These are phyloP conservation scores for Talaromyces sp. DNA, from an alignment of 2,329 filamentous ascomycete genomes.

Conservation along the genomic window DNA sequence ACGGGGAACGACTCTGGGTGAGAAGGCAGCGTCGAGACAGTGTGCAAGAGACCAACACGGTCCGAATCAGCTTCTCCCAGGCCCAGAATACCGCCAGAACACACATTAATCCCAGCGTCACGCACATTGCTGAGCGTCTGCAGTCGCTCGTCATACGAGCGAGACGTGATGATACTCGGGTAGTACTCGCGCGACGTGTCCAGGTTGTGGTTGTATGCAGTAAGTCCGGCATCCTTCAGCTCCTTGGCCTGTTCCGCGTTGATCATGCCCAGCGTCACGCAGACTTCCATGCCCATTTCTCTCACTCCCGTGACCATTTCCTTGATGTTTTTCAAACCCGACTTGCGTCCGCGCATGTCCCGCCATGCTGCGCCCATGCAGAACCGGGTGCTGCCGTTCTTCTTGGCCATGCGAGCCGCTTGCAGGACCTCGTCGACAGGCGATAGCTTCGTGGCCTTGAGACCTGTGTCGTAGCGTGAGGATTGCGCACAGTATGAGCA, in stretches of 20 bases:
- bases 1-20: slow-evolving; percentile 91
- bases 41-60: slow-evolving; percentile 76
- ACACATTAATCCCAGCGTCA: slow-evolving; percentile 82
- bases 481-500: slow-evolving; percentile 89
- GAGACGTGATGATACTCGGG: slow-evolving; percentile 76
- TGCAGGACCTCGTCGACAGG: slow-evolving; percentile 74
- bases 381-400: slow-evolving; percentile 82
- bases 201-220: slow-evolving; percentile 91
- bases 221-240: slow-evolving; percentile 76
- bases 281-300: slow-evolving; percentile 79
- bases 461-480: slow-evolving; percentile 66
- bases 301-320: slow-evolving; percentile 79
- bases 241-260: slow-evolving; percentile 73
- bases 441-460: slow-evolving; percentile 71
- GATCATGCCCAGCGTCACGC: slow-evolving; percentile 93
- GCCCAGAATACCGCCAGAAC: slow-evolving; percentile 81
- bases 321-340: slow-evolving; percentile 74
- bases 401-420: slow-evolving; percentile 69
- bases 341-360: slow-evolving; percentile 88
- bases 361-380: slow-evolving; percentile 95
- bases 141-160: slow-evolving; percentile 80
- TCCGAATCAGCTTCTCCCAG: slow-evolving; percentile 74
- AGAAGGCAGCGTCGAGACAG: slow-evolving; percentile 69
- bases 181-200: slow-evolving; percentile 89
- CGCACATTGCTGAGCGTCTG: slow-evolving; percentile 73